Conservation (phyloP, 495 filamentous ascomycete genomes). For the Aspergillus homomorphus region DNA sequence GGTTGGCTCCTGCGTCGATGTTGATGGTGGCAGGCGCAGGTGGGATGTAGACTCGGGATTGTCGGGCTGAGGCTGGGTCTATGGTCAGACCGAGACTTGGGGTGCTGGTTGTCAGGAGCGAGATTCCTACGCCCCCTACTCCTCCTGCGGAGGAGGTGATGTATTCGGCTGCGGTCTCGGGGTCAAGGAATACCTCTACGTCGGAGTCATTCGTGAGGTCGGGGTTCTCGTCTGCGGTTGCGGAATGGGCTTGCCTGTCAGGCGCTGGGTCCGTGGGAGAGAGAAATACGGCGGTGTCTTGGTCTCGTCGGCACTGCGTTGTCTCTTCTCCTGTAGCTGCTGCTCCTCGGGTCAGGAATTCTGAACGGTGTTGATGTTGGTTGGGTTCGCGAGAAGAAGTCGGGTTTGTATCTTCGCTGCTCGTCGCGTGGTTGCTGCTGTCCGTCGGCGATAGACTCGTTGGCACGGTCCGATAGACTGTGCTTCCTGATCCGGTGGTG, state of each 20-base stretch:
- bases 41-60: neutral
- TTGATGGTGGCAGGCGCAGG: neutral
- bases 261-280: neutral
- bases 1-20: neutral
- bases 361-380: neutral
- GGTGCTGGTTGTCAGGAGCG: constrained; percentile 5
- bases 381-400: neutral
- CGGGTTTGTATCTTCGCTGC: neutral
- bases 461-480: neutral
- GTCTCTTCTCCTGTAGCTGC: neutral
- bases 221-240: neutral
- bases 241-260: neutral
- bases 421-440: neutral
- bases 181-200: constrained; percentile 22
- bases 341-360: neutral
- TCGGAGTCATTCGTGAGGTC: constrained; percentile 5
- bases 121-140: neutral
- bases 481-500: neutral
- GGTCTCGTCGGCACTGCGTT: constrained; percentile 5
- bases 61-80: neutral
- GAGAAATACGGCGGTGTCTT: constrained; percentile 16
- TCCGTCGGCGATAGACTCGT: neutral
- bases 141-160: neutral
- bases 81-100: constrained; percentile 13
- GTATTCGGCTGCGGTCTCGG: constrained; percentile 9